Evolutionary conservation across 2,329 filamentous ascomycete genomes (phyloP).

Genomic region (Calonectria pseudoturangicola): DNA sequence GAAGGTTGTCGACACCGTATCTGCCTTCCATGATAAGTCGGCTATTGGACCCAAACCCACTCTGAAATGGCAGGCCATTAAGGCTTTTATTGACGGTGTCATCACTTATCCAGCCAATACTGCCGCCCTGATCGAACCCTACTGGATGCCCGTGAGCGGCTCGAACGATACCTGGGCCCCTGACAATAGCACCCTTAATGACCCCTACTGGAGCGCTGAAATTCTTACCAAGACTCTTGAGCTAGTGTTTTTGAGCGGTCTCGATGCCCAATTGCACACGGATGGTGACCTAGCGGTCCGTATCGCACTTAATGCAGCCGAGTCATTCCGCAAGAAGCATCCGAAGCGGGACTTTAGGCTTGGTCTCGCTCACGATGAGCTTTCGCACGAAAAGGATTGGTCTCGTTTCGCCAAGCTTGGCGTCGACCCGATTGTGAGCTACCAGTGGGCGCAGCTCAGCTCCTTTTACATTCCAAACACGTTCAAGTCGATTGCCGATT

Average conservation of each 20-base stretch:
- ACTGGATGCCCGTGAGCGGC: conserved; percentile 47
- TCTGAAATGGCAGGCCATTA: conserved; percentile 55
- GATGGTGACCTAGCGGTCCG: conserved; percentile 54
- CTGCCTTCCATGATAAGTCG: conserved; percentile 40
- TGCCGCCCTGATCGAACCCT: conserved; percentile 54
- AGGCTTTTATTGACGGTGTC: conserved; percentile 54
- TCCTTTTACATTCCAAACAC: conserved; percentile 44
- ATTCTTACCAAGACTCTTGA: conserved; percentile 52
- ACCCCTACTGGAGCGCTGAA: conserved; percentile 52
- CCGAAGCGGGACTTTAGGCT: conserved; percentile 41
- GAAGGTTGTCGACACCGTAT: conserved; percentile 36
- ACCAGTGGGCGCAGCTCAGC: conserved; percentile 49
- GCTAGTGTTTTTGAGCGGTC: conserved; percentile 45
- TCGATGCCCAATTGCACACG: conserved; percentile 52
- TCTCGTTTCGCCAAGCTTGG: conserved; percentile 45
- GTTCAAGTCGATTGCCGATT: conserved; percentile 41
- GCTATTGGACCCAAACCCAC: conserved; percentile 45
- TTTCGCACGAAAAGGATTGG: conserved; percentile 45
- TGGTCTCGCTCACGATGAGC: conserved; percentile 46
- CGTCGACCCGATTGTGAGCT: conserved; percentile 47
- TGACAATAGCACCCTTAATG: conserved; percentile 50
- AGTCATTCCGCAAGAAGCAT: conserved; percentile 45
- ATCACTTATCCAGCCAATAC: conserved; percentile 56
- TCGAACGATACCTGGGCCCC: conserved; percentile 48
- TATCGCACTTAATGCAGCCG: conserved; percentile 49